Evolutionary conservation across 2,329 filamentous ascomycete species (phyloP), one percentile per base, ranked within the genome.

Genomic region (Rhynchosporium agropyri): DNA sequence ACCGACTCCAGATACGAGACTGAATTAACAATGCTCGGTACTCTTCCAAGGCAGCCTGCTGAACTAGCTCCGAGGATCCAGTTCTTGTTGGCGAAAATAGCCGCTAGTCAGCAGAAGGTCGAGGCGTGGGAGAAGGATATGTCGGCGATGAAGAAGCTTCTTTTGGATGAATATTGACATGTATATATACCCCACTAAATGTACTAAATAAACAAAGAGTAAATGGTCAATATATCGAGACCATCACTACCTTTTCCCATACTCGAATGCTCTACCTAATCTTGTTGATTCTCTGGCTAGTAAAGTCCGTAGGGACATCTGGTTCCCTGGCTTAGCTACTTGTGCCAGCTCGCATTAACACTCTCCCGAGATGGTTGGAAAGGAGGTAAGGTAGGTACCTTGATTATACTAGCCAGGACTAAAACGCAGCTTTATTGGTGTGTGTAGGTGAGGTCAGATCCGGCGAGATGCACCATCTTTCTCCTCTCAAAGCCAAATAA

Each of bases 31-130:
- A 73, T 90, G 60, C 76, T 97, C n/a, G 91, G 84, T 0, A 81
- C 81, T 26, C 74, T 96, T 69, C 89, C 88, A 6, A 88, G 83
- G 57, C 86, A 90, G 75, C 90, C 92, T 0, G 77, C 79, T 26
- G 88, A 95, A 79, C 79, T 90, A 33, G 79, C 78, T 0, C 82
- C 84, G 0, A 79, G 94, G 40, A 81, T 92, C 2, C 79, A 83
- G 62, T 97, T 91, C 78, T 77, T 97, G 67, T 75, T 96, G 53
- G 76, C 74, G 0, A 97, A 96, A 79, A 76, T 97, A 64, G 81
- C 86, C 68, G 79, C 75, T n/a, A 87, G 89, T 65, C 93, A 97
- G 79, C 76, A 74, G 58, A 94, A 89, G 79, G 86, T 97, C 64
- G 82, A 86, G 69, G 81, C 77, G 59, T 90, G 88, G 74, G 93